phyloP scores from a whole-genome alignment of 768 basidiomycete species.

The Termitomyces heimii region DNA sequence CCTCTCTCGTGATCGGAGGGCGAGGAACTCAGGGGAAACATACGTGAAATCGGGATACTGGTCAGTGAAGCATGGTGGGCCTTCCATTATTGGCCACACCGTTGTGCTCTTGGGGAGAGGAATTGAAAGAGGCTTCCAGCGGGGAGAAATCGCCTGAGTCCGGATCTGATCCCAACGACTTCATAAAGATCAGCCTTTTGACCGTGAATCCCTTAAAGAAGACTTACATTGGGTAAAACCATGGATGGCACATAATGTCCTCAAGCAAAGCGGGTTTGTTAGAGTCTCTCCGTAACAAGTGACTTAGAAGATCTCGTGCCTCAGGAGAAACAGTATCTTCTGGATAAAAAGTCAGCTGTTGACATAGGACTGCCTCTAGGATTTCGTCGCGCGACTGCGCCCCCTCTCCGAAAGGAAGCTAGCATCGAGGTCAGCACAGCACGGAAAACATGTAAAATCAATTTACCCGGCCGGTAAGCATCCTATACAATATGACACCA shows the following conservation, averaged over 20 bases:
- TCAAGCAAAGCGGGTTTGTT: background rate
- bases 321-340: constrained; percentile 1
- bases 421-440: background rate
- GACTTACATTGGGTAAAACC: constrained; percentile 8
- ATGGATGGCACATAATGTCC: constrained; percentile 4
- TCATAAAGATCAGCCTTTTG: background rate
- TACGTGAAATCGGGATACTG: background rate
- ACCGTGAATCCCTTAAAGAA: background rate
- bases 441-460: background rate
- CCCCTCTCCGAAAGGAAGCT: constrained; percentile 9
- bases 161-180: constrained; percentile 1
- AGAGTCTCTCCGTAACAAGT: background rate
- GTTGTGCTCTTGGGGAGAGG: background rate
- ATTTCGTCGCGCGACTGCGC: background rate
- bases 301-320: constrained; percentile 1
- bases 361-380: background rate
- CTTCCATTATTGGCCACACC: background rate
- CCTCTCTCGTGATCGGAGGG: background rate
- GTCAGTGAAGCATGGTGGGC: background rate
- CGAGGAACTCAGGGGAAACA: background rate
- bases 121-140: background rate
- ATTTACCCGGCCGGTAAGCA: constrained; percentile 6
- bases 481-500: constrained; percentile 8
- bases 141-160: background rate
- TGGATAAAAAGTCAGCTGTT: background rate